Percentiles rank a stretch among this genome's conserved stretches.
Evolutionary conservation across 2,329 filamentous ascomycete species (phyloP).

Genomic region (Sporothrix euskadiensis): DNA sequence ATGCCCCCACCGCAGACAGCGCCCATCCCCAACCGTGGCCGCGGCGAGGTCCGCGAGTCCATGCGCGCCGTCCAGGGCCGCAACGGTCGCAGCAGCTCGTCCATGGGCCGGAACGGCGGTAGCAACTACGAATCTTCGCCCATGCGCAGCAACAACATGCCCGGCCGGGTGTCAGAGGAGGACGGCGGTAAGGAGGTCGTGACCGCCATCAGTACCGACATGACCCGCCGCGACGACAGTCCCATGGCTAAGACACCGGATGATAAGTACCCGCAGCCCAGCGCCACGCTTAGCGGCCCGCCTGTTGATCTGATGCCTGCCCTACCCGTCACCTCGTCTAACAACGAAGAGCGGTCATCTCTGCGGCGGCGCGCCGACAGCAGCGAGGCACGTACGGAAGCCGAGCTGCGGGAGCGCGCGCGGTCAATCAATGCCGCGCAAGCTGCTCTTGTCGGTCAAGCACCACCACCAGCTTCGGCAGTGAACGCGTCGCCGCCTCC

Average conservation of each 20-base stretch:
- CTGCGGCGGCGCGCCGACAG: constrained; percentile 4
- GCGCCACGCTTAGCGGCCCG: constrained; percentile 61
- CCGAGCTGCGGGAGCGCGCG: constrained; percentile 30
- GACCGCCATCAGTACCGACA: neutral
- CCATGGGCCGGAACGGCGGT: constrained; percentile 38
- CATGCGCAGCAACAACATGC: constrained; percentile 48
- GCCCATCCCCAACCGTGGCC: constrained; percentile 80
- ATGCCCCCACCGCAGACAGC: constrained; percentile 82
- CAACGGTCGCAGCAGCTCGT: constrained; percentile 53
- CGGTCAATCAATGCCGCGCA: constrained; percentile 27
- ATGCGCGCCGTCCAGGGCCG: constrained; percentile 66
- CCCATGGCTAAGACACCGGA: constrained; percentile 61
- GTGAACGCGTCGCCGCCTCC: neutral
- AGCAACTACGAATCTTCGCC: constrained; percentile 59
- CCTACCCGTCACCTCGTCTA: constrained; percentile 37
- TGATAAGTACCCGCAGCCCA: constrained; percentile 59
- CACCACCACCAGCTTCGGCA: neutral
- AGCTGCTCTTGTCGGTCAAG: constrained; percentile 22
- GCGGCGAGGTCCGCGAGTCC: constrained; percentile 77
- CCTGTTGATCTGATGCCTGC: constrained; percentile 48
- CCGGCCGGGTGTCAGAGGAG: constrained; percentile 66
- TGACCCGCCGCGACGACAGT: constrained; percentile 41
- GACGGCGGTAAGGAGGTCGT: constrained; percentile 20
- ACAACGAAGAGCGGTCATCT: constrained; percentile 34
- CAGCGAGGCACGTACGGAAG: constrained; percentile 7